These are phyloP conservation scores for Neofusicoccum cordaticola DNA, from an alignment of 2,329 filamentous ascomycete genomes.

Conservation along the genomic window DNA sequence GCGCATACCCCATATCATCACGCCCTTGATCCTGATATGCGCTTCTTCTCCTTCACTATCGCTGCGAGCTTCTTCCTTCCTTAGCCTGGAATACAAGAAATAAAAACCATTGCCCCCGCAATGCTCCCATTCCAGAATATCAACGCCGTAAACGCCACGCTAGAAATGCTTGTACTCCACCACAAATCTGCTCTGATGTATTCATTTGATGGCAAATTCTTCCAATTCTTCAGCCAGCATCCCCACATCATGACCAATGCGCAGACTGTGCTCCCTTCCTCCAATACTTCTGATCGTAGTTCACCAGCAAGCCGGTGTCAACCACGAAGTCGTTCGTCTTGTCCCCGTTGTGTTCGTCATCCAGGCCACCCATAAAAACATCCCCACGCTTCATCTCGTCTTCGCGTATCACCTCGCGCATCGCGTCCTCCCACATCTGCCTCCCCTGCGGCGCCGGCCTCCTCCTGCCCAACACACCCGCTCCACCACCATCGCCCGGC, in stretches of 20 bases:
- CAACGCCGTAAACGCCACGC: constrained; percentile 39
- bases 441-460: constrained; percentile 39
- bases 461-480: constrained; percentile 18
- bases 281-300: constrained; percentile 60
- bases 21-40: not conserved
- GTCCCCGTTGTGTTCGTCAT: constrained; percentile 24
- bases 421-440: constrained; percentile 55
- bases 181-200: not conserved
- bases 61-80: not conserved
- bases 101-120: not conserved
- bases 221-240: not conserved
- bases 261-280: constrained; percentile 44
- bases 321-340: constrained; percentile 21
- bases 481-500: constrained; percentile 7
- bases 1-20: too few relatives aligned
- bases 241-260: constrained; percentile 12
- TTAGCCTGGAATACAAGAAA: not conserved
- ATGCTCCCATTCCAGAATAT: not conserved
- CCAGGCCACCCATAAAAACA: constrained; percentile 17
- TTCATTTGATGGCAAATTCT: too few relatives aligned
- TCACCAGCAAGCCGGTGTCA: constrained; percentile 50
- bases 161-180: constrained; percentile 24
- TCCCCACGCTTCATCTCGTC: constrained; percentile 27
- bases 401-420: constrained; percentile 49
- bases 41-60: not conserved